Evolutionary conservation across 495 filamentous ascomycete genomes (phyloP).

Genomic region (Staphylotrichum tortipilum): DNA sequence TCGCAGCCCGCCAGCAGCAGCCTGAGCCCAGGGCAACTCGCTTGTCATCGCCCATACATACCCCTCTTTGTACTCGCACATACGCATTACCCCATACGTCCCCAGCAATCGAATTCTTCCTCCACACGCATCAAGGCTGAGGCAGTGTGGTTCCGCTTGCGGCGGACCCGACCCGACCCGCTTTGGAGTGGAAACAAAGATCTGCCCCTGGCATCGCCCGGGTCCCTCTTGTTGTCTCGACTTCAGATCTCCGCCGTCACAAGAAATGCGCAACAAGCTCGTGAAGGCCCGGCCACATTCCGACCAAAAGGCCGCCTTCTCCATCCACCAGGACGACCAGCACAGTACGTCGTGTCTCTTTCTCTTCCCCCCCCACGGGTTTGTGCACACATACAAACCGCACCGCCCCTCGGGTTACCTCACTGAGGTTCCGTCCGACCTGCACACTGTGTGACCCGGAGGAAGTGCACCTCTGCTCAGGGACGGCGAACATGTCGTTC

Average conservation of each 20-base stretch:
- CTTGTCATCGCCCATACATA: too few relatives aligned
- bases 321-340: conserved; percentile 25
- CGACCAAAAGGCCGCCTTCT: conserved; percentile 22
- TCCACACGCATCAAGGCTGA: too few relatives aligned
- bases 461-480: not conserved
- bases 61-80: too few relatives aligned
- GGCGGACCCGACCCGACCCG: not conserved
- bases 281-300: conserved; percentile 28
- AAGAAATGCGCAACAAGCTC: conserved; percentile 36
- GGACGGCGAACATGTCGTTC: not conserved
- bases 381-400: too few relatives aligned
- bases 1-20: not conserved
- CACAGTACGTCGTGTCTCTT: conserved; percentile 23
- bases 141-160: too few relatives aligned
- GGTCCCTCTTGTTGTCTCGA: conserved; percentile 1
- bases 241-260: not conserved
- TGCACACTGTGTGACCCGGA: not conserved
- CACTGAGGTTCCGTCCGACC: not conserved
- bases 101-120: too few relatives aligned
- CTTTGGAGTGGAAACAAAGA: conserved; percentile 3
- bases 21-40: too few relatives aligned
- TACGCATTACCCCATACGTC: too few relatives aligned
- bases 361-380: too few relatives aligned
- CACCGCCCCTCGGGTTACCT: not conserved
- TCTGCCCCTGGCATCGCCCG: not conserved